These are phyloP conservation scores for Volvariella surrecta DNA, from an alignment of 1,284 basidiomycete genomes.

Conservation along the genomic window DNA sequence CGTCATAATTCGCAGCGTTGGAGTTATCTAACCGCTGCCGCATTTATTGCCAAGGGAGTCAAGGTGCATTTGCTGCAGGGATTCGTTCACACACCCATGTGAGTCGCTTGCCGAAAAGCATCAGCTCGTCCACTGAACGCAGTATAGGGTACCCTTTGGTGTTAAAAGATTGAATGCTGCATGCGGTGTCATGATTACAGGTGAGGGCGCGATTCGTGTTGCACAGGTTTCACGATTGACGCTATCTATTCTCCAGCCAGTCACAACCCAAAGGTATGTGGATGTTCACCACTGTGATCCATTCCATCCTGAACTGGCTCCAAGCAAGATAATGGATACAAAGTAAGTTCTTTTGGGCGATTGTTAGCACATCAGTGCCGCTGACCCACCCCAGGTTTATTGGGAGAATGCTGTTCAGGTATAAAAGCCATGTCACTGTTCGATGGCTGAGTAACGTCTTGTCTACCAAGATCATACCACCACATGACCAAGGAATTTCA, in stretches of 20 bases:
- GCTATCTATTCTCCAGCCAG: conserved; percentile 39
- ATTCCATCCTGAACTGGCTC: neutral
- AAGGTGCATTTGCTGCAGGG: conserved; percentile 66
- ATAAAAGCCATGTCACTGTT: conserved; percentile 7
- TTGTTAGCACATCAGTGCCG: neutral
- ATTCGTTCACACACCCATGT: conserved; percentile 78
- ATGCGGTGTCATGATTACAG: conserved; percentile 85
- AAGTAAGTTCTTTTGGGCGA: conserved; percentile 31
- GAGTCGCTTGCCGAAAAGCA: conserved; percentile 16
- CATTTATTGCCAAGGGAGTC: conserved; percentile 54
- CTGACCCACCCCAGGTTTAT: conserved; percentile 47
- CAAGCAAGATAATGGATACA: conserved; percentile 82
- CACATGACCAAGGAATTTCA: conserved; percentile 73
- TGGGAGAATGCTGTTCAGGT: conserved; percentile 84
- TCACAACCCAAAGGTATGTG: conserved; percentile 72
- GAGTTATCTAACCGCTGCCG: conserved; percentile 65
- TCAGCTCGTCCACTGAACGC: neutral
- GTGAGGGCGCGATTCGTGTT: conserved; percentile 24
- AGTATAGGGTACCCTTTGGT: conserved; percentile 64
- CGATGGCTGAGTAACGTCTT: neutral
- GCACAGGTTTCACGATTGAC: neutral
- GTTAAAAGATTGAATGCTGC: conserved; percentile 60
- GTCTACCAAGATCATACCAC: conserved; percentile 59
- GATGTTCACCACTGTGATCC: conserved; percentile 1
- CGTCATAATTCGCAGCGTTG: conserved; percentile 70